Evolutionary conservation across 371 early-diverging fungal genomes (phyloP), one percentile per base, ranked within the genome.

Genomic region (Syncephalastrum monosporum): DNA sequence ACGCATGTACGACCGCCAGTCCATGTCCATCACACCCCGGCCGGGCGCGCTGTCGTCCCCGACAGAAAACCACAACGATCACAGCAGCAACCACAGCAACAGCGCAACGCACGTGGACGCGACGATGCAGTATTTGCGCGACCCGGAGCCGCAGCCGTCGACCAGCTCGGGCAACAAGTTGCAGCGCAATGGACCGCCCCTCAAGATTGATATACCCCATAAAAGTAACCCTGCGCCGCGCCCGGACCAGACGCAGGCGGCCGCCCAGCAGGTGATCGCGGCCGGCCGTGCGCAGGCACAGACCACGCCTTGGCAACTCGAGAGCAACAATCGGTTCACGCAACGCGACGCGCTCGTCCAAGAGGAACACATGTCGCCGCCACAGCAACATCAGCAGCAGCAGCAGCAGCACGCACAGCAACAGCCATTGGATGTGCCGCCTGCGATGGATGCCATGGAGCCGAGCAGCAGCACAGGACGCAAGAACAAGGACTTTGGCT

Each of bases 151-250:
- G 29, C 59, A 64, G 38, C 53, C 21, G 16, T 41, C 45, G 16
- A 50, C 44, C 19, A 46, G 33, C 24, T 38, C 52, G 10, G 51
- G 54, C 42, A 38, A 47, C 42, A 76, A 71, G 44, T 57, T 59
- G 2, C 63, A 63, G 47, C 65, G 64, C 52, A 69, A 71, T 24
- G 33, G 57, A 42, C 46, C 69, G n/a, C 71, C 71, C 13, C 57
- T 73, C 2, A 73, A 68, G 3, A 76, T 76, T 47, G 77, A 76
- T 42, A 76, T 76, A 48, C 77, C 77, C 42, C 67, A 68, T 38
- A 48, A 68, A 42, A 53, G 44, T 17, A 53, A 24, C 48, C 38
- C 29, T 48, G 27, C 55, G 25, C 47, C 25, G 33, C 19, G n/a
- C 38, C 25, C 51, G 33, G 27, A n/a, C n/a, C 48, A 59, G 16